Percentiles rank a stretch among this genome's conserved stretches.
Conservation (phyloP, 106 monocot genomes). For the Alisma plantagoaquatica region DNA sequence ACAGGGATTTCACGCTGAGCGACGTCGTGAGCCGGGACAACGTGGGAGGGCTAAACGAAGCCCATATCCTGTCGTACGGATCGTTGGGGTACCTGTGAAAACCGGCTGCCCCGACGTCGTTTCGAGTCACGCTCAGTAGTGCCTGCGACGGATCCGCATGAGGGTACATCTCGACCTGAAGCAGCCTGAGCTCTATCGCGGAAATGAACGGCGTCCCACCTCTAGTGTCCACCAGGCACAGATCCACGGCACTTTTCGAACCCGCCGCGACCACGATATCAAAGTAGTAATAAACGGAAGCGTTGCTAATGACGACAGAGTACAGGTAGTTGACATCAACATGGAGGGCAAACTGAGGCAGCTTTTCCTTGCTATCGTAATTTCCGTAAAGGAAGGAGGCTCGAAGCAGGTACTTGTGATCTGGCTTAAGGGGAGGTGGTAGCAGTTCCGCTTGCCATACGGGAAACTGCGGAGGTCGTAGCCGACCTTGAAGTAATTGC, state of each 20-base stretch:
- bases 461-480: slow-evolving; percentile 18
- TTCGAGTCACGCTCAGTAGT: not conserved
- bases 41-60: not conserved
- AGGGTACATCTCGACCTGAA: not conserved
- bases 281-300: not conserved
- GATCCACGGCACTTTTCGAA: slow-evolving; percentile 5
- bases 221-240: slow-evolving; percentile 27
- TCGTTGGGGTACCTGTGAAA: slow-evolving; percentile 26
- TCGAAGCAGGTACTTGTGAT: slow-evolving; percentile 20
- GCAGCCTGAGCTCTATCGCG: too few relatives aligned
- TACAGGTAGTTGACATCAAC: slow-evolving; percentile 19
- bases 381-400: slow-evolving; percentile 34
- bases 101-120: not conserved
- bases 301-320: slow-evolving; percentile 5
- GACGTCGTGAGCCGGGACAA: not conserved
- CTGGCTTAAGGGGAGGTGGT: not conserved
- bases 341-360: slow-evolving; percentile 21
- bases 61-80: slow-evolving; percentile 27
- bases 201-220: slow-evolving; percentile 9
- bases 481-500: not conserved
- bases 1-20: not conserved
- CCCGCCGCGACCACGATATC: slow-evolving; percentile 21
- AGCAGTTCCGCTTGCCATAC: slow-evolving; percentile 5
- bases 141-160: not conserved
- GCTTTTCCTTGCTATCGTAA: slow-evolving; percentile 27